Percentiles rank a stretch among this genome's conserved stretches.
Conservation (phyloP, 2,329 filamentous ascomycete genomes). For the Achaetomium macrosporum region DNA sequence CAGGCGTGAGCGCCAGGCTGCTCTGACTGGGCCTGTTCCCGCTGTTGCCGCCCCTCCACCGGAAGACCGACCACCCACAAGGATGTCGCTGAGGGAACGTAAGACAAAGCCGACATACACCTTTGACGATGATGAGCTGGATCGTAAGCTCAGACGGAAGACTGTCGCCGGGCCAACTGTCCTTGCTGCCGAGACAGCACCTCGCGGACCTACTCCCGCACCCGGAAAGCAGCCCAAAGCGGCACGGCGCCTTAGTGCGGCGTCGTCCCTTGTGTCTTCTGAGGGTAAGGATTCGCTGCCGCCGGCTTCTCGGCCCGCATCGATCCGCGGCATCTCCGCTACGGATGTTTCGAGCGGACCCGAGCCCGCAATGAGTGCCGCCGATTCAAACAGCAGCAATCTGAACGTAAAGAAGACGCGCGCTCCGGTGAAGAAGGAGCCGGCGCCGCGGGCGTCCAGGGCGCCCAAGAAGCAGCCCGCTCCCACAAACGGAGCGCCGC, state of each 20-base stretch:
- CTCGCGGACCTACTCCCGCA: constrained; percentile 21
- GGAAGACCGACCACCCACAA: constrained; percentile 41
- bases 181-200: constrained; percentile 37
- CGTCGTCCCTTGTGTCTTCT: constrained; percentile 34
- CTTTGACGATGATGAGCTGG: constrained; percentile 39
- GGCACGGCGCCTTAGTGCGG: constrained; percentile 45
- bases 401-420: constrained; percentile 57
- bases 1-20: constrained; percentile 58
- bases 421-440: constrained; percentile 41
- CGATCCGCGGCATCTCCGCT: constrained; percentile 24
- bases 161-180: constrained; percentile 53
- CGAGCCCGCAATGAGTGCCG: constrained; percentile 38
- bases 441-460: constrained; percentile 28
- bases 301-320: constrained; percentile 14
- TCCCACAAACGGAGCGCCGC: constrained; percentile 14
- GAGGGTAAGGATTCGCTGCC: constrained; percentile 23
- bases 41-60: constrained; percentile 14
- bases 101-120: constrained; percentile 53
- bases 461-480: constrained; percentile 35
- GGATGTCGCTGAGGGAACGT: constrained; percentile 69
- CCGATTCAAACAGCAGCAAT: constrained; percentile 32
- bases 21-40: constrained; percentile 29
- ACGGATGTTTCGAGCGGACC: constrained; percentile 39
- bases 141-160: constrained; percentile 48
- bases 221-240: constrained; percentile 29